Evolutionary conservation across 768 basidiomycete genomes (phyloP), one percentile per base, ranked within the genome.

Genomic region (Lyophyllum semitale): DNA sequence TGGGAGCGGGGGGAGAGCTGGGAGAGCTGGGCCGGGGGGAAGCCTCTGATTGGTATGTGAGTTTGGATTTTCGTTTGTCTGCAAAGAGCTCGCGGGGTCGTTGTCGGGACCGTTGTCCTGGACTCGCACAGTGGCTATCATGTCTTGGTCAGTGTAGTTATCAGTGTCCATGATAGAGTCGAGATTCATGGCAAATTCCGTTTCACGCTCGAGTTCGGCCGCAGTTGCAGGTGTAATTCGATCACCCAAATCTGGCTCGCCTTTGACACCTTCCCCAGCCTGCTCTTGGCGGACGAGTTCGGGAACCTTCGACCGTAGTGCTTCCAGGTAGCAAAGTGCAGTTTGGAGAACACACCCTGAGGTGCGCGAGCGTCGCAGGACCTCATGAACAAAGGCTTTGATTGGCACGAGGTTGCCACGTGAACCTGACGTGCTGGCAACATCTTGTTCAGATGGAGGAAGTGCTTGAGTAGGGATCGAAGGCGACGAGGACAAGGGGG

Each of bases 311-410:
- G 75, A 66, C 5, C 91, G 86, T n/a, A 93, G 80, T 4, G 89
- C 91, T 69, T 93, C 91, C 12, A 95, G 74, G 66, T 95, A 95
- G 67, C 93, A 93, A 0, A 93, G 73, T 0, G 94, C 93, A 0
- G 92, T 90, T 67, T 95, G 93, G 8, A 96, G 78, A 3, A 93
- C 90, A 41, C 81, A 84, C 40, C 87, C 89, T 4, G 91, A 89
- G 0, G 93, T 95, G 44, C 91, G 83, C 12, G 91, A 94, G 33
- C 94, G 88, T 48, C 91, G 82, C 13, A 96, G 79, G 8, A 95
- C 89, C 71, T 96, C 93, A 66, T 92, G 89, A 26, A 96, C 91
- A 63, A 96, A 96, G 4, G 80, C 77, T 59, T 82, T 86, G 59
- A 92, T 80, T 8, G 89, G 86, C 8, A 84, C 73, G 17, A 84